Conservation (phyloP, 1,139 yeast species). For the Kodamaea arcana region DNA sequence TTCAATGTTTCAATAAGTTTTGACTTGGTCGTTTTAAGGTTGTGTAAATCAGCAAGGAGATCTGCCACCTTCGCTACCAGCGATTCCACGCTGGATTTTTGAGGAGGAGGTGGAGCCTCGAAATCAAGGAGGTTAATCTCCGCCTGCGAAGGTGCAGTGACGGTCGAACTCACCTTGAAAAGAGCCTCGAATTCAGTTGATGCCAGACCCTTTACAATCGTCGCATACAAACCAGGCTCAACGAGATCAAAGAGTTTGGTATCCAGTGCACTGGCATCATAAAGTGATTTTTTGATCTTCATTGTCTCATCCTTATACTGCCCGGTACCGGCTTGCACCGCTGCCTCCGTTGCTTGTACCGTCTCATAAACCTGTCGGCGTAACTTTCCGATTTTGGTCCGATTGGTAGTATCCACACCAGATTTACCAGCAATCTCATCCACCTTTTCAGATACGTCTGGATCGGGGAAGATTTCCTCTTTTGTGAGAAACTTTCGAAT, state of each 20-base stretch:
- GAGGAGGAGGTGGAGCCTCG: conserved; percentile 26
- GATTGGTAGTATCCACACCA: conserved; percentile 22
- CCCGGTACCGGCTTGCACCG: conserved; percentile 10
- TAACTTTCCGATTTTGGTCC: conserved; percentile 19
- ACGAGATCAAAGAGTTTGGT: conserved; percentile 43
- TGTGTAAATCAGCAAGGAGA: conserved; percentile 39
- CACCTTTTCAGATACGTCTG: conserved; percentile 18
- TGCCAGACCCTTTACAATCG: conserved; percentile 31
- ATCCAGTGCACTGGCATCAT: conserved; percentile 70
- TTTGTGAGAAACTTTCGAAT: conserved; percentile 37
- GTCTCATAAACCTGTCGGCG: conserved; percentile 40
- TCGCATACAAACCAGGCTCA: conserved; percentile 22
- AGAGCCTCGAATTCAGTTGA: conserved; percentile 30
- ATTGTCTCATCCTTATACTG: conserved; percentile 47
- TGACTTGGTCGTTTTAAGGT: conserved; percentile 55
- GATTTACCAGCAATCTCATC: conserved; percentile 24
- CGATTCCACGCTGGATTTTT: conserved; percentile 8
- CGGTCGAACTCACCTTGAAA: conserved; percentile 17
- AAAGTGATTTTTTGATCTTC: conserved; percentile 57
- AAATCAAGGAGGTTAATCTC: conserved; percentile 59
- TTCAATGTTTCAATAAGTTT: conserved; percentile 64
- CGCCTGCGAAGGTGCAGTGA: conserved; percentile 15
- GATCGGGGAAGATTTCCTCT: conserved; percentile 14
- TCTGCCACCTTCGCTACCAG: conserved; percentile 45
- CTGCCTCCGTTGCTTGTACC: conserved; percentile 37